Base-by-base conservation (phyloP, 1,284 basidiomycete species). In the Sparassis latifolia region DNA sequence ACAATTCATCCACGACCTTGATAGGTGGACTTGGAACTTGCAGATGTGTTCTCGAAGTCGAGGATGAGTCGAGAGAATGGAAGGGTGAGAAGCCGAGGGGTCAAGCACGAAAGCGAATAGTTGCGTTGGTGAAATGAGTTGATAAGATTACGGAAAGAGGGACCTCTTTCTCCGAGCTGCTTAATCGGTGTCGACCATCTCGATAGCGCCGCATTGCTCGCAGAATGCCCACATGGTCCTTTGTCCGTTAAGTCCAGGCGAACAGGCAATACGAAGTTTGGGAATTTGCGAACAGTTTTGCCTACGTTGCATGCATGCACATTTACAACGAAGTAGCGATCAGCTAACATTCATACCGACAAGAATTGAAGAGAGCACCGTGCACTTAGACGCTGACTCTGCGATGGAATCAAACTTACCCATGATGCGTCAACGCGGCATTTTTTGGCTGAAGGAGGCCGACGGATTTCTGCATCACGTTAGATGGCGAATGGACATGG, bases 131-230 rank as follows among this genome's bases (percentile, higher is more conserved):
- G 20, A 20, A 20, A 20, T 20, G 20, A 37, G 35, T 37, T 12
- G 35, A 12, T 37, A 6, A 37, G 35, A 37, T 7, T 37, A 37
- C 7, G 35, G 35, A 27, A 42, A 42, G 40, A 6, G 40, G 6
- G 28, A 27, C 10, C 27, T 27, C 40, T 42, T 10, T 27, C 28
- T 9, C 6, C 40, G 10, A 20, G 20, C 20, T 20, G 20, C 20
- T 54, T 69, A 84, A 66, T 86, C 83, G 66, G 75, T 76, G 66
- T 88, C 83, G 68, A 91, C 84, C 82, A 89, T 89, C 60, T 86
- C 86, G 66, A 91, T 89, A 51, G 88, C 83, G 67, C 88, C 88
- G 64, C 88, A 91, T 72, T 89, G 77, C 74, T 89, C 85, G 67
- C 88, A 91, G 65, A 86, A 83, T 58, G 82, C 85, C 87, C 87